Base-by-base conservation (phyloP, 2,329 filamentous ascomycete genomes). In the Botryosphaeria dothidea region DNA sequence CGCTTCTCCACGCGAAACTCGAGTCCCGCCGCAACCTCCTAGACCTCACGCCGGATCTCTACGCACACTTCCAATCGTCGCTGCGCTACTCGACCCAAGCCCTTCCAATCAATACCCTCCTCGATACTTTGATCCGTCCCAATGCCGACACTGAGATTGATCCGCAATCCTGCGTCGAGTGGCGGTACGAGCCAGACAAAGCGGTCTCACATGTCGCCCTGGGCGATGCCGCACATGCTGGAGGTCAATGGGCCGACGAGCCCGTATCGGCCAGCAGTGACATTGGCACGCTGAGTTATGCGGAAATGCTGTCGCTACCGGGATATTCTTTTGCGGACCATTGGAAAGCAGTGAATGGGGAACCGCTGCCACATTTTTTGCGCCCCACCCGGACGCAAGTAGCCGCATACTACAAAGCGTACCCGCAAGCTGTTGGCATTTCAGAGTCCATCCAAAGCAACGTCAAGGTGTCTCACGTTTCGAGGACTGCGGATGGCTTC, bases 41-140 rank as follows among this genome's bases (percentile, higher is more conserved):
- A 13, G 74, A 82, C 60, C 77, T 72, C 72, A 84, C 73, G 71
- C 83, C 69, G 68, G 80, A 81, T 60, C 75, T 87, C 38, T 86
- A 85, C 27, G 82, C 82, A 15, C 86, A 88, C 71, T 88, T 88
- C 68, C 82, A 82, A 1, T 86, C 85, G 0, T 83, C 83, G 2
- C 78, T 88, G 46, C 84, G 84, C 6, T 88, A 88, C 75, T 88
- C 86, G 43, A 86, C 84, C 0, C 85, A 88, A 68, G 85, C 86
- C 3, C 78, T 88, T 2, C 85, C 85, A 0, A 77, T 88, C 63
- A 88, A 88, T 69, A 84, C 85, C 13, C 78, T 88, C 19, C 77
- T 88, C 7, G 86, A 88, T 68, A 86, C 86, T 1, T 77, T 88
- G 4, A 75, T 88, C 17, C 81, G 85, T 3, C 86, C 86, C 5